Evolutionary conservation across 106 monocot species (phyloP).

Genomic region (Alisma plantagoaquatica): DNA sequence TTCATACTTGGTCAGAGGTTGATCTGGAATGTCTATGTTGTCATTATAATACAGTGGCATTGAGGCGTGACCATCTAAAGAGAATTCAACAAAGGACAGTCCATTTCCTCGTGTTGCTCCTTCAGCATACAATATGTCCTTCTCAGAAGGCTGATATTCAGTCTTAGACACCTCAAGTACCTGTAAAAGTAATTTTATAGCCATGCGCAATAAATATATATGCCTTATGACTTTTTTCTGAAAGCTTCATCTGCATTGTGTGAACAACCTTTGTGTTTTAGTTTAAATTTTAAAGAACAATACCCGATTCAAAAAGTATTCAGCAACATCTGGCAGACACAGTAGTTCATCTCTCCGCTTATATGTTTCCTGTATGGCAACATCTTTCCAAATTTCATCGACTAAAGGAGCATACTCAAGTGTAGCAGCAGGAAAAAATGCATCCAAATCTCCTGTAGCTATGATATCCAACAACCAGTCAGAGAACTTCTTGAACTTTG

Average conservation of each 20-base stretch:
- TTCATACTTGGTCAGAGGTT: constrained; percentile 54
- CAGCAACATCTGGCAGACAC: constrained; percentile 90
- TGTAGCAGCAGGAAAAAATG: constrained; percentile 94
- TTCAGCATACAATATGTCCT: constrained; percentile 59
- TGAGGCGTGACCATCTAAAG: constrained; percentile 77
- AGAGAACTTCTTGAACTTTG: constrained; percentile 86
- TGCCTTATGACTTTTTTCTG: no score
- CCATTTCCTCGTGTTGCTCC: constrained; percentile 96
- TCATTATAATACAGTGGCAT: constrained; percentile 65
- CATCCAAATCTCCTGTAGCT: constrained; percentile 89
- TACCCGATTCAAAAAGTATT: constrained; percentile 88
- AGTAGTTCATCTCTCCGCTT: constrained; percentile 86
- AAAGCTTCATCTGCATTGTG: no score
- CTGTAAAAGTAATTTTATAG: constrained; percentile 29
- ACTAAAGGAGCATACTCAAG: constrained; percentile 91
- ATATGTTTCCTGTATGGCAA: constrained; percentile 84
- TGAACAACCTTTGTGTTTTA: no score
- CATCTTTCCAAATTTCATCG: constrained; percentile 94
- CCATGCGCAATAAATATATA: no score
- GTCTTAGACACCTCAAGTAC: constrained; percentile 87
- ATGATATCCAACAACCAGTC: constrained; percentile 91
- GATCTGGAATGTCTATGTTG: constrained; percentile 51
- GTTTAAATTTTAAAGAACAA: not conserved
- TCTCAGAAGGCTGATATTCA: constrained; percentile 87
- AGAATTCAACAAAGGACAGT: constrained; percentile 77